Percentiles rank a stretch among this genome's conserved stretches.
phyloP scores from a whole-genome alignment of 2,329 filamentous ascomycete genomes.

The Aspergillus glaucus region DNA sequence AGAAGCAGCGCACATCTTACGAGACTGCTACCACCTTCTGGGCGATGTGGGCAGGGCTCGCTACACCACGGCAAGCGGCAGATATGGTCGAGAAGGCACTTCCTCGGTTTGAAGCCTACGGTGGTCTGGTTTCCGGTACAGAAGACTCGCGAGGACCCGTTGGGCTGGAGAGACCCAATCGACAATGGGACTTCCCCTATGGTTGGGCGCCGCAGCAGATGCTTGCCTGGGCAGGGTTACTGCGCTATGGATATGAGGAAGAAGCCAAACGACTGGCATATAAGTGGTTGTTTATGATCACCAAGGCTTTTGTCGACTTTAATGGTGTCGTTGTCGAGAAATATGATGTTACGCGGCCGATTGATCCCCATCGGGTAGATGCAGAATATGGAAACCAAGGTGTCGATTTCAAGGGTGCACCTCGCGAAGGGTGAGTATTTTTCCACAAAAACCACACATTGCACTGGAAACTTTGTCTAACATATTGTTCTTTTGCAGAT shows the following conservation, averaged over 20 bases:
- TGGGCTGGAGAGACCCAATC: constrained; percentile 76
- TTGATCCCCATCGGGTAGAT: constrained; percentile 88
- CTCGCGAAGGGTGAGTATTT: constrained; percentile 79
- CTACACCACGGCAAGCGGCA: constrained; percentile 78
- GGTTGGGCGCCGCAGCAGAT: constrained; percentile 99
- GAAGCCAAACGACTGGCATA: constrained; percentile 87
- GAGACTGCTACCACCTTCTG: constrained; percentile 93
- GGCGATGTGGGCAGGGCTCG: constrained; percentile 92
- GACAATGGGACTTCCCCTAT: constrained; percentile 97
- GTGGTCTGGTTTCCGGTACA: constrained; percentile 83
- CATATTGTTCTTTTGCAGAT: constrained; percentile 48
- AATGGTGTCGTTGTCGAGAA: constrained; percentile 98
- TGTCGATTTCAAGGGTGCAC: constrained; percentile 87
- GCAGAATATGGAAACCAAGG: constrained; percentile 98
- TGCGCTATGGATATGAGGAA: constrained; percentile 84
- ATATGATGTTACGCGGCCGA: constrained; percentile 87
- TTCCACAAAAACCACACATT: background rate
- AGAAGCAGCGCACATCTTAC: constrained; percentile 73
- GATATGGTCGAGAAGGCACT: constrained; percentile 73
- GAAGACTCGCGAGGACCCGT: constrained; percentile 78
- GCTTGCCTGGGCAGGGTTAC: constrained; percentile 87
- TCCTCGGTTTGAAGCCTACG: constrained; percentile 79
- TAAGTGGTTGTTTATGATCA: constrained; percentile 98
- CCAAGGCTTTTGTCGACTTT: constrained; percentile 96
- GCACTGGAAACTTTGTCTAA: constrained; percentile 2